These are phyloP conservation scores for Fusarium praegraminearum DNA, from an alignment of 2,329 filamentous ascomycete species.

Conservation along the genomic window DNA sequence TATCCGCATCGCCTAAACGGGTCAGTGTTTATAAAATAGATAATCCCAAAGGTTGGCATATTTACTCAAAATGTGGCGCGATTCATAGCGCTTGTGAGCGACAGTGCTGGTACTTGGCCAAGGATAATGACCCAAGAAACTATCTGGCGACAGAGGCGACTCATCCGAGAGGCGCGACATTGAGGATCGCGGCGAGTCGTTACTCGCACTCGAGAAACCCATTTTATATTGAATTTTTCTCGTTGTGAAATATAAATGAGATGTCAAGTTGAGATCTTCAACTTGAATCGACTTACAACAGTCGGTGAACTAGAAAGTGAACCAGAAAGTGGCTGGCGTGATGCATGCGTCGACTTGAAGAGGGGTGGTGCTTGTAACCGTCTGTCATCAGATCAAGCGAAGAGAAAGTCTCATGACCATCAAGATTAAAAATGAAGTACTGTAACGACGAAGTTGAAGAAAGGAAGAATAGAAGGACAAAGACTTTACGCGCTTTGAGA, in stretches of 20 bases:
- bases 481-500: constrained; percentile 8
- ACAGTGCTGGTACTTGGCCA: constrained; percentile 34
- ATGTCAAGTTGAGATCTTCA: constrained; percentile 2
- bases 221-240: constrained; percentile 4
- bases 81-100: constrained; percentile 24
- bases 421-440: background rate
- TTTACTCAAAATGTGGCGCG: constrained; percentile 21
- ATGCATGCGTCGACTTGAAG: constrained; percentile 28
- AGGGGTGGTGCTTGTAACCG: constrained; percentile 20
- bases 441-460: background rate
- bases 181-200: constrained; percentile 27
- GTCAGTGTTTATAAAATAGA: constrained; percentile 1
- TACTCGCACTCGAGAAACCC: constrained; percentile 13
- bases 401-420: constrained; percentile 23
- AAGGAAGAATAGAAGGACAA: background rate
- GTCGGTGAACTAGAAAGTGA: constrained; percentile 26
- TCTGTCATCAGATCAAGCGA: constrained; percentile 25
- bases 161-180: constrained; percentile 30
- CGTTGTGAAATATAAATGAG: constrained; percentile 4
- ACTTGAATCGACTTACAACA: constrained; percentile 13
- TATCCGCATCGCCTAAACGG: constrained; percentile 14
- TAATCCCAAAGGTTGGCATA: background rate
- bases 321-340: constrained; percentile 20
- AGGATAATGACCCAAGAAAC: constrained; percentile 33
- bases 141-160: constrained; percentile 26